These are phyloP conservation scores for Tephrocybe sp. DNA, from an alignment of 768 basidiomycete genomes.

Conservation along the genomic window DNA sequence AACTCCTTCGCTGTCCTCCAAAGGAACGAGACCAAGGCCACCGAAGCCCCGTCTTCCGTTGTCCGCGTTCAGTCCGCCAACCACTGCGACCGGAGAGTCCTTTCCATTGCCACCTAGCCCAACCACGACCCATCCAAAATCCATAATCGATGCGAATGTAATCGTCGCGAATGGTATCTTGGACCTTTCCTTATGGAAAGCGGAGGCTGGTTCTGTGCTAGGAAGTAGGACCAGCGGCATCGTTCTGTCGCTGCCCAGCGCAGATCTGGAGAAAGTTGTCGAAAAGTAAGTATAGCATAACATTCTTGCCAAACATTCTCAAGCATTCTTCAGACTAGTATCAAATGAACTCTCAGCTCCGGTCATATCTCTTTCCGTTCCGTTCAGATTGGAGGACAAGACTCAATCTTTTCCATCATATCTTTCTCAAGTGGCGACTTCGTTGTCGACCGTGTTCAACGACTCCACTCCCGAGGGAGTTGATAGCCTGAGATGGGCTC, in stretches of 20 bases:
- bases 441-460: slow-evolving; percentile 60
- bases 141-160: slow-evolving; percentile 71
- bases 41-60: slow-evolving; percentile 70
- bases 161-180: slow-evolving; percentile 39
- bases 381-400: slow-evolving; percentile 57
- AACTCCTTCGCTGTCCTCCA: slow-evolving; percentile 34
- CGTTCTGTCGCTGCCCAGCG: slow-evolving; percentile 52
- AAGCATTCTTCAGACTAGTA: slow-evolving; percentile 13
- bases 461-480: slow-evolving; percentile 47
- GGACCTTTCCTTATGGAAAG: slow-evolving; percentile 50
- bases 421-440: slow-evolving; percentile 43
- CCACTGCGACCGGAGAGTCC: slow-evolving; percentile 60
- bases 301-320: no score
- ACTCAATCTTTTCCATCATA: slow-evolving; percentile 38
- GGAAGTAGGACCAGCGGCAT: slow-evolving; percentile 50
- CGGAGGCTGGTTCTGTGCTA: slow-evolving; percentile 46
- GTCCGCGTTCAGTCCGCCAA: slow-evolving; percentile 76
- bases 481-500: slow-evolving; percentile 63
- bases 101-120: slow-evolving; percentile 74
- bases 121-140: slow-evolving; percentile 59
- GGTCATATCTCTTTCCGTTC: slow-evolving; percentile 58
- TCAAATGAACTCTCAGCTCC: slow-evolving; percentile 22
- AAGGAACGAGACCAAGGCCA: slow-evolving; percentile 49
- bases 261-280: slow-evolving; percentile 42
- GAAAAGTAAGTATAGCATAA: slow-evolving; percentile 42